Evolutionary conservation across 441 rosid species (phyloP).

Genomic region (Mallotus japonicus): DNA sequence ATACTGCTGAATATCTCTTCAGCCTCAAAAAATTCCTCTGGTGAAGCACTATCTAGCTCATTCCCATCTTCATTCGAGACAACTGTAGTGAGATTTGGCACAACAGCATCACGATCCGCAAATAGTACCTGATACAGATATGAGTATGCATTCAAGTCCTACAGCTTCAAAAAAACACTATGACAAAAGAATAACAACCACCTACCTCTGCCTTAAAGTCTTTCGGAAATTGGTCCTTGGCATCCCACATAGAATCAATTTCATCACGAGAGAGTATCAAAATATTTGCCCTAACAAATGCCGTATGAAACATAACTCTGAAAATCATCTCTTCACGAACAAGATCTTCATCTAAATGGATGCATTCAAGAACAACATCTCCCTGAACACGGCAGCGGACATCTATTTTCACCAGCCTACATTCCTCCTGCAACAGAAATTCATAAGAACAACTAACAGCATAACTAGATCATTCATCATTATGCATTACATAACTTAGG

Average conservation of each 20-base stretch:
- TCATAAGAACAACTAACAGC: constrained; percentile 26
- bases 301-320: constrained; percentile 88
- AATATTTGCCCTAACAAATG: constrained; percentile 72
- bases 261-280: constrained; percentile 71
- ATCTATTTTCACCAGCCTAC: constrained; percentile 69
- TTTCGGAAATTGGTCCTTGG: constrained; percentile 63
- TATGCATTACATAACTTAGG: constrained; percentile 21
- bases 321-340: constrained; percentile 69
- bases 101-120: constrained; percentile 63
- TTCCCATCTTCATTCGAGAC: constrained; percentile 50
- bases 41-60: constrained; percentile 64
- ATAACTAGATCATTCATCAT: constrained; percentile 19
- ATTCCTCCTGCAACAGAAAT: constrained; percentile 65
- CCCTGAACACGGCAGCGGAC: constrained; percentile 82
- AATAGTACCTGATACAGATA: constrained; percentile 86
- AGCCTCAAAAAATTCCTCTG: constrained; percentile 95
- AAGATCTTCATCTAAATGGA: constrained; percentile 73
- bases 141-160: constrained; percentile 70
- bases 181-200: constrained; percentile 28
- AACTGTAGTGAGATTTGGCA: constrained; percentile 52
- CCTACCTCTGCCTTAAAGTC: constrained; percentile 91
- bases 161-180: constrained; percentile 31
- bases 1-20: constrained; percentile 86
- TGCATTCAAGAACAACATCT: constrained; percentile 88
- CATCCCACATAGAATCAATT: constrained; percentile 78